These are phyloP conservation scores for Actinomortierella ambigua DNA, from an alignment of 371 early-diverging fungal genomes.

Conservation along the genomic window DNA sequence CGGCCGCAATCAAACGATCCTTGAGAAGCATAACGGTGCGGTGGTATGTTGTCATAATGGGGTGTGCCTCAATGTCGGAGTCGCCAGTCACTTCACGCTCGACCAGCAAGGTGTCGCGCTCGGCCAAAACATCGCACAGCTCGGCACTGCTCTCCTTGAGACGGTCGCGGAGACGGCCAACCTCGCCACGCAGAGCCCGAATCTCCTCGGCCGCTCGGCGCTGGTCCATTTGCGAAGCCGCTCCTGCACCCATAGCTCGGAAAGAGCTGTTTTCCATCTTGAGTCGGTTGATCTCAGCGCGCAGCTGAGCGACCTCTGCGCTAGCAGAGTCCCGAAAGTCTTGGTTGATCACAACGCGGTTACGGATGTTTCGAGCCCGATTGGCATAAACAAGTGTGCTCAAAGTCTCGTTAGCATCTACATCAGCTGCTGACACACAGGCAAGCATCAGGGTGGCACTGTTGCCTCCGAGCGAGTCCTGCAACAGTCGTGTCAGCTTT, in stretches of 20 bases:
- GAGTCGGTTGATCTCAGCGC: slow-evolving; percentile 74
- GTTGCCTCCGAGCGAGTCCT: slow-evolving; percentile 97
- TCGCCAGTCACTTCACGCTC: slow-evolving; percentile 54
- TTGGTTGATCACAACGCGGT: slow-evolving; percentile 79
- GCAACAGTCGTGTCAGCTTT: slow-evolving; percentile 97
- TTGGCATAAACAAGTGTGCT: slow-evolving; percentile 94
- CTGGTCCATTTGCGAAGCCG: slow-evolving; percentile 33
- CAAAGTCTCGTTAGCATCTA: slow-evolving; percentile 87
- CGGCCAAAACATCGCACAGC: slow-evolving; percentile 60
- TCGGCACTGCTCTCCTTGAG: slow-evolving; percentile 53
- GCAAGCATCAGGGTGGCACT: slow-evolving; percentile 91
- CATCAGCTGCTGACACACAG: slow-evolving; percentile 84
- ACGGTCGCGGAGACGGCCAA: slow-evolving; percentile 58
- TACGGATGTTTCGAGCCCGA: slow-evolving; percentile 87
- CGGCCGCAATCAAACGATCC: slow-evolving; percentile 52
- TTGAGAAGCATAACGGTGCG: slow-evolving; percentile 60
- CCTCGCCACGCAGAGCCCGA: slow-evolving; percentile 52
- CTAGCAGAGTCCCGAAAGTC: slow-evolving; percentile 62
- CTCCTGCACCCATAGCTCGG: slow-evolving; percentile 51
- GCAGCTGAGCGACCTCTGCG: slow-evolving; percentile 71
- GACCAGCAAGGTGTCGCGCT: slow-evolving; percentile 65
- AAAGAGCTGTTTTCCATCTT: slow-evolving; percentile 65
- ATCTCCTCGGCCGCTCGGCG: slow-evolving; percentile 56
- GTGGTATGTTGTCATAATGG: slow-evolving; percentile 62
- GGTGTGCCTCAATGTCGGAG: slow-evolving; percentile 51